Conservation (phyloP, 306 rosid species). For the Quercus dentata region DNA sequence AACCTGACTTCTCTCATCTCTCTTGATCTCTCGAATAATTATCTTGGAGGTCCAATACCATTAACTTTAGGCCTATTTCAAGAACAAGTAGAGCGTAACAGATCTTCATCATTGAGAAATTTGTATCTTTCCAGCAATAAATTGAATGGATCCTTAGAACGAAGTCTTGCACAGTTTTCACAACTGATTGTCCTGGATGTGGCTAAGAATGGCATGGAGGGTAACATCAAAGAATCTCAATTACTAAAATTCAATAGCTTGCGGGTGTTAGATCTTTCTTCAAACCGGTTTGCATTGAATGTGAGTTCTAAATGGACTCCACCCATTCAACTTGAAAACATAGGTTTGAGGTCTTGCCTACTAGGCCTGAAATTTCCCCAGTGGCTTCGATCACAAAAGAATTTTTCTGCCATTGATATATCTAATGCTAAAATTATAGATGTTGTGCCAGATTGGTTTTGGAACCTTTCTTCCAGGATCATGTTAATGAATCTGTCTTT, state of each 20-base stretch:
- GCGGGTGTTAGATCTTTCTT: slow-evolving; percentile 12
- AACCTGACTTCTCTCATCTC: neutral
- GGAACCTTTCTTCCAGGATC: slow-evolving; percentile 5
- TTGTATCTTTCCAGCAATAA: slow-evolving; percentile 3
- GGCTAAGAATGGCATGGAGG: neutral
- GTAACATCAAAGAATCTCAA: neutral
- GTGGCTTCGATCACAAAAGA: slow-evolving; percentile 21
- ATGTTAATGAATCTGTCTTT: neutral
- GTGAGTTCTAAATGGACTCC: slow-evolving; percentile 15
- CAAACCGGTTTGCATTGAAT: neutral
- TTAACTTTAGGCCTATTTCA: neutral
- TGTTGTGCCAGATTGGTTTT: slow-evolving; percentile 25
- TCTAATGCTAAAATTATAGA: neutral
- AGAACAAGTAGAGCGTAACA: neutral
- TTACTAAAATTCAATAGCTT: neutral
- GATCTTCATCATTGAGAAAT: neutral
- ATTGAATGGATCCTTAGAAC: neutral
- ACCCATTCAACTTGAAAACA: slow-evolving; percentile 13
- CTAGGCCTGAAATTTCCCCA: slow-evolving; percentile 18
- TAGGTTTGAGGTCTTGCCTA: neutral
- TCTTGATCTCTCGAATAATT: slow-evolving; percentile 10
- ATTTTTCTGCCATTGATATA: neutral
- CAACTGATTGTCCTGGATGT: slow-evolving; percentile 7
- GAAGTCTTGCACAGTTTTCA: neutral
- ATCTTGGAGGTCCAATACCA: slow-evolving; percentile 11